phyloP scores from a whole-genome alignment of 192 early-diverging fungal genomes.

The Coemansia sp. region DNA sequence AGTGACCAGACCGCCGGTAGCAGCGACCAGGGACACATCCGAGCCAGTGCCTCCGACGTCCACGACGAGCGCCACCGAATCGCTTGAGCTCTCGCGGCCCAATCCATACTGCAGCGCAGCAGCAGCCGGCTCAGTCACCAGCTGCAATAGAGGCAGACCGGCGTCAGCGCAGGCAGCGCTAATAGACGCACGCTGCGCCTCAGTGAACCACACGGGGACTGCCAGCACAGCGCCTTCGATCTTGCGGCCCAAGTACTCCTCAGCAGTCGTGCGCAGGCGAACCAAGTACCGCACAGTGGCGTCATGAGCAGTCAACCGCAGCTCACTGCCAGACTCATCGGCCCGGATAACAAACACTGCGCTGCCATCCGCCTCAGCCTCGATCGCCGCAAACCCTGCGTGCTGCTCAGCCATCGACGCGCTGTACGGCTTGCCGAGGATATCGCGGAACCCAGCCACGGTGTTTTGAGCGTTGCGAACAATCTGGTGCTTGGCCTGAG shows the following conservation, averaged over 20 bases:
- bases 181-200: conserved; percentile 71
- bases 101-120: conserved; percentile 86
- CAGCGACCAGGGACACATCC: conserved; percentile 77
- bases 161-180: conserved; percentile 69
- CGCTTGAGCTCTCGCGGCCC: conserved; percentile 62
- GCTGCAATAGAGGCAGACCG: conserved; percentile 78
- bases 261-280: conserved; percentile 85
- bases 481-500: conserved; percentile 83
- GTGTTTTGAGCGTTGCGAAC: conserved; percentile 90
- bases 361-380: conserved; percentile 60
- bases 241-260: conserved; percentile 77
- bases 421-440: conserved; percentile 66
- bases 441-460: conserved; percentile 83
- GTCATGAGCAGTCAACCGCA: conserved; percentile 71
- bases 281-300: conserved; percentile 79
- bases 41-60: conserved; percentile 89
- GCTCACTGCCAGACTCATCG: conserved; percentile 56
- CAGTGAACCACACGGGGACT: conserved; percentile 83
- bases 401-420: conserved; percentile 42
- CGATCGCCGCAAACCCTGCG: conserved; percentile 58
- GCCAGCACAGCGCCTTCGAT: conserved; percentile 86
- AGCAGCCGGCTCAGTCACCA: conserved; percentile 88
- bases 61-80: conserved; percentile 81
- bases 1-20: conserved; percentile 82
- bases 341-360: conserved; percentile 67